Evolutionary conservation across 148 eudicot species (phyloP).

Genomic region (Diospyros lotus): DNA sequence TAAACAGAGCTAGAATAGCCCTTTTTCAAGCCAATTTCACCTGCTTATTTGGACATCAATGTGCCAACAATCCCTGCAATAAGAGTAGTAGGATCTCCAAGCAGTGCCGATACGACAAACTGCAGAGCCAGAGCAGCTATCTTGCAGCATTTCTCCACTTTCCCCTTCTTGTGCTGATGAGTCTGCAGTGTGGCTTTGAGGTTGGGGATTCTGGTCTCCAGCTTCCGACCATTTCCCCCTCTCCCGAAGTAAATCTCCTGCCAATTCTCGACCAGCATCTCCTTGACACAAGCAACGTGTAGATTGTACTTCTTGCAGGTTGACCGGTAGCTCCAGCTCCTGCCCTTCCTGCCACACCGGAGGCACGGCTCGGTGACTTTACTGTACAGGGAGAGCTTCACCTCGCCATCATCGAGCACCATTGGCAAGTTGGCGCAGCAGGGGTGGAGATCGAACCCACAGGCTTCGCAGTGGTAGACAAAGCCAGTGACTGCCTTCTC

Average conservation of each 20-base stretch:
- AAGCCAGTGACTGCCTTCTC: constrained; percentile 66
- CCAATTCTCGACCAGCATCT: constrained; percentile 88
- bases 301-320: constrained; percentile 72
- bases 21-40: too few species aligned
- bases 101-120: constrained; percentile 81
- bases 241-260: constrained; percentile 51
- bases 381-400: constrained; percentile 53
- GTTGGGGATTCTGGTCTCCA: constrained; percentile 45
- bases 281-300: constrained; percentile 92
- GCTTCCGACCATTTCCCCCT: constrained; percentile 8
- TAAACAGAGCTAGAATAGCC: too few species aligned
- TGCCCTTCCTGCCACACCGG: constrained; percentile 80
- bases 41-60: constrained; percentile 53
- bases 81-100: constrained; percentile 94
- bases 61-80: constrained; percentile 76
- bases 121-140: constrained; percentile 79
- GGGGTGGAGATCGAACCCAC: constrained; percentile 91
- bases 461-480: constrained; percentile 66
- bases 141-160: constrained; percentile 70
- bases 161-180: constrained; percentile 49
- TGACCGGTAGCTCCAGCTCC: constrained; percentile 92
- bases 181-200: constrained; percentile 48
- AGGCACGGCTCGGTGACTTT: constrained; percentile 69
- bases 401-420: constrained; percentile 64
- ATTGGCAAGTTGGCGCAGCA: constrained; percentile 90